These are phyloP conservation scores for Citrus australasica DNA, from an alignment of 345 rosid species.

Conservation along the genomic window DNA sequence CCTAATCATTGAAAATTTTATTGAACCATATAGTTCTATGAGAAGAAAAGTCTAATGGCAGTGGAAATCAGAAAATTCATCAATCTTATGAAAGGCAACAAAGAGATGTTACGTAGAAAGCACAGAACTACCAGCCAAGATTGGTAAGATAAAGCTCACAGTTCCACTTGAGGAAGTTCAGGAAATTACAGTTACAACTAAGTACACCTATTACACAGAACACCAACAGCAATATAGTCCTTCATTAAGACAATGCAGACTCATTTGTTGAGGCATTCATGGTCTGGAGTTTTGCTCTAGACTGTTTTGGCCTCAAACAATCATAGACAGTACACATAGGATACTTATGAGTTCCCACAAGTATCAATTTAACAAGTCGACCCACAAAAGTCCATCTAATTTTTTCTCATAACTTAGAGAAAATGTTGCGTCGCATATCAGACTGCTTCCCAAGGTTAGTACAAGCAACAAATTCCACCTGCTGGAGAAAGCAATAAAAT, in stretches of 20 bases:
- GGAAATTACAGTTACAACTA: not conserved
- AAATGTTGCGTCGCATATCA: not conserved
- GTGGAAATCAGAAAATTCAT: not conserved
- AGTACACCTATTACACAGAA: not conserved
- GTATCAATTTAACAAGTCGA: not conserved
- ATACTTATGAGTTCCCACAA: not conserved
- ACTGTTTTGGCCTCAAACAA: not conserved
- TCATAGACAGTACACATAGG: not conserved
- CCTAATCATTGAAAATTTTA: not conserved
- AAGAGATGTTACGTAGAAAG: not conserved
- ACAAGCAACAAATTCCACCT: not conserved
- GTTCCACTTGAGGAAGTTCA: not conserved
- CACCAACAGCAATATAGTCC: slow-evolving; percentile 1
- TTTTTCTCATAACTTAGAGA: not conserved
- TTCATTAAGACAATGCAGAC: not conserved
- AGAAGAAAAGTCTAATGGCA: not conserved
- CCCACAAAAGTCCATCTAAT: not conserved
- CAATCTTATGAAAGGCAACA: not conserved
- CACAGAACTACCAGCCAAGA: not conserved
- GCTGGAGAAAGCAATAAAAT: not conserved
- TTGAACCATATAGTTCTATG: not conserved
- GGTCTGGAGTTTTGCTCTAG: not conserved
- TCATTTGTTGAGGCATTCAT: not conserved
- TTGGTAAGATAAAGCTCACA: not conserved
- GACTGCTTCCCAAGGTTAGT: not conserved